phyloP scores from a whole-genome alignment of 2,329 filamentous ascomycete genomes.

The Trichocomaceae sp. region DNA sequence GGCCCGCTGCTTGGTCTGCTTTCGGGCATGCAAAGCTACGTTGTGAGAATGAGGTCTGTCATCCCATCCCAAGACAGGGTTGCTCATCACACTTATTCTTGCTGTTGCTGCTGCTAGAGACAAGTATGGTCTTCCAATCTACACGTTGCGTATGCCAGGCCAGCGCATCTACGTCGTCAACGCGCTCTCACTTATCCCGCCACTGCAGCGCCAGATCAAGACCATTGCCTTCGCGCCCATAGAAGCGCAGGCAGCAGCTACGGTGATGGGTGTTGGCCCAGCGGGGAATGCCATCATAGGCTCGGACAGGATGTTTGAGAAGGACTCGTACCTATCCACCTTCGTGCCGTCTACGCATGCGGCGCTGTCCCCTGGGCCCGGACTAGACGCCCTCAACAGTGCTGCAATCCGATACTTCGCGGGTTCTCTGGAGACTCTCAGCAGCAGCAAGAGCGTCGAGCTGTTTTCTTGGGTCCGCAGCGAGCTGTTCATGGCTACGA shows the following conservation, averaged over 20 bases:
- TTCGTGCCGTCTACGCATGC: neutral
- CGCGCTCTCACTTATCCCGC: neutral
- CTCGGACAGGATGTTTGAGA: slow-evolving; percentile 3
- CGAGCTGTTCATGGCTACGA: slow-evolving; percentile 4
- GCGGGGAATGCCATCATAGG: slow-evolving; percentile 3
- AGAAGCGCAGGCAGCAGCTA: slow-evolving; percentile 2
- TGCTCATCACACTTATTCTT: neutral
- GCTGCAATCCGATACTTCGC: neutral
- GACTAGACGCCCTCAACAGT: slow-evolving; percentile 1
- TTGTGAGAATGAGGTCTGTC: slow-evolving; percentile 3
- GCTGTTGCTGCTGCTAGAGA: neutral
- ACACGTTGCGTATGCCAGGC: slow-evolving; percentile 25
- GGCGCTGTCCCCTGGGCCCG: slow-evolving; percentile 1
- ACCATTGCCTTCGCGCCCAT: slow-evolving; percentile 2
- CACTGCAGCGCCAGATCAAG: slow-evolving; percentile 2
- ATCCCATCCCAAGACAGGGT: neutral
- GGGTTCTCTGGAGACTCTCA: neutral
- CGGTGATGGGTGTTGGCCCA: slow-evolving; percentile 1
- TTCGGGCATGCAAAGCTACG: slow-evolving; percentile 3
- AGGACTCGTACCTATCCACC: slow-evolving; percentile 1
- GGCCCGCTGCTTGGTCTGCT: neutral
- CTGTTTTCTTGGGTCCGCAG: slow-evolving; percentile 2
- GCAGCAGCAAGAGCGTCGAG: neutral
- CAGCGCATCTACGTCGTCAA: slow-evolving; percentile 2
- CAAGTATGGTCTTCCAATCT: slow-evolving; percentile 2